Evolutionary conservation across 768 basidiomycete species (phyloP).

Genomic region (Tulasnella sp.): DNA sequence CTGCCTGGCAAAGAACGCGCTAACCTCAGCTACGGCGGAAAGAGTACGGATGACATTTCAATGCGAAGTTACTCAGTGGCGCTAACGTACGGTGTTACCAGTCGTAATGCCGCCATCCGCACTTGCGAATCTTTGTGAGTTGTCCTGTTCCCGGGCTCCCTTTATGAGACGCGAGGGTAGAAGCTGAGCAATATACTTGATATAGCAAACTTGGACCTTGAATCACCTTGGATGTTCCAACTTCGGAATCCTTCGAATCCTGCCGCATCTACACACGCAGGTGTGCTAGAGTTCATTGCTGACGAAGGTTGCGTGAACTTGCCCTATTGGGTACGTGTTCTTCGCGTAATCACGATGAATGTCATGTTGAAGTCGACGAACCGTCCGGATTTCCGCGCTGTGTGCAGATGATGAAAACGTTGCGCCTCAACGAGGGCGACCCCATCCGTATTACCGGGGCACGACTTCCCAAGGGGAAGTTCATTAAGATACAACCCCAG

Average conservation of each 20-base stretch:
- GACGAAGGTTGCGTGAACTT: slow-evolving; percentile 92
- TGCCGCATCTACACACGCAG: slow-evolving; percentile 82
- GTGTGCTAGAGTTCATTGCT: slow-evolving; percentile 98
- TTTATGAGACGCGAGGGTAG: not conserved
- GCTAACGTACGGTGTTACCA: slow-evolving; percentile 25
- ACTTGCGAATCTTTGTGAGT: slow-evolving; percentile 62
- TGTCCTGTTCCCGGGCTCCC: not conserved
- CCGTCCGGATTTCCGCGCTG: not conserved
- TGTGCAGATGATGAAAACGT: slow-evolving; percentile 82
- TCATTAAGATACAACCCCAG: slow-evolving; percentile 96
- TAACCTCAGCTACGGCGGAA: slow-evolving; percentile 93
- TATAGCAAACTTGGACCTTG: slow-evolving; percentile 65
- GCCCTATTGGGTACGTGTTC: slow-evolving; percentile 62
- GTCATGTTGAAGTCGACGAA: too few relatives aligned
- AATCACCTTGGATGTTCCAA: slow-evolving; percentile 92
- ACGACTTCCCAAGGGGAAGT: slow-evolving; percentile 80
- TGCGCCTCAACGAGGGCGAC: slow-evolving; percentile 88
- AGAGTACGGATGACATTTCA: slow-evolving; percentile 52
- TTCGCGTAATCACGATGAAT: too few relatives aligned
- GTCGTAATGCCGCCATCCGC: slow-evolving; percentile 98
- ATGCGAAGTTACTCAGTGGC: not conserved
- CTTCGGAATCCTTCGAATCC: slow-evolving; percentile 79
- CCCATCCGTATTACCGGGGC: slow-evolving; percentile 84
- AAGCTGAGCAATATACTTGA: not conserved
- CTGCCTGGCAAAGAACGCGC: slow-evolving; percentile 73